A percentile compares a stretch with the other conserved stretches of the same genome.
These are phyloP conservation scores for Nannochloropsis granulata DNA, from an alignment of 108 stramenopile species.

Conservation along the genomic window DNA sequence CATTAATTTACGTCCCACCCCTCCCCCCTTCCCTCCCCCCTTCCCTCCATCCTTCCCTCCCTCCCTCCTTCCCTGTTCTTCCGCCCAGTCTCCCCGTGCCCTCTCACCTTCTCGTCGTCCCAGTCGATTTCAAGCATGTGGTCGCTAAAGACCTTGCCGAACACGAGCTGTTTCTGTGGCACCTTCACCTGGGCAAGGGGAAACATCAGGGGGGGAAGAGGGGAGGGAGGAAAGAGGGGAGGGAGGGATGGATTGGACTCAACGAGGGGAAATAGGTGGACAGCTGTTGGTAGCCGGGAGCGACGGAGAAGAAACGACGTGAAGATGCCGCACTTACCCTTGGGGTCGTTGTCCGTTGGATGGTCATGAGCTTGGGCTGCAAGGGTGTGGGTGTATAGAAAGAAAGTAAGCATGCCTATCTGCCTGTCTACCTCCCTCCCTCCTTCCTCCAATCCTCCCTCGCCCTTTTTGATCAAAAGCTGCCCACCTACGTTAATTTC, in stretches of 20 bases:
- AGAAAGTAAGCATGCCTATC: neutral
- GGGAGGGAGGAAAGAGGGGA: neutral
- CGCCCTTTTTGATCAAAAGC: neutral
- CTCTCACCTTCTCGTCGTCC: slow-evolving; percentile 22
- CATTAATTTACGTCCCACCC: too few species aligned
- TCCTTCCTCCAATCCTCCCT: neutral
- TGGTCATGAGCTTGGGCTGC: slow-evolving; percentile 21
- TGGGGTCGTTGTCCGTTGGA: slow-evolving; percentile 17
- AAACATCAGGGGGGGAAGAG: neutral
- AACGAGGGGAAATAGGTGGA: too few species aligned
- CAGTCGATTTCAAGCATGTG: slow-evolving; percentile 83
- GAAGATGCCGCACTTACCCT: slow-evolving; percentile 6
- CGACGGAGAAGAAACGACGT: too few species aligned
- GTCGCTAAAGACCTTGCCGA: slow-evolving; percentile 49
- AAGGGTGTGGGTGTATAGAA: neutral
- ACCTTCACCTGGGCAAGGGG: neutral
- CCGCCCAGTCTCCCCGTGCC: neutral
- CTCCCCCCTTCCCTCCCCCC: neutral
- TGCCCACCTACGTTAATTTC: neutral
- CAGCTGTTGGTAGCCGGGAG: too few species aligned
- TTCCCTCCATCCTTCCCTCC: neutral
- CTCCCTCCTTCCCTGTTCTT: neutral
- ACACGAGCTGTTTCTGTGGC: slow-evolving; percentile 28
- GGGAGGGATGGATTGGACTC: too few species aligned
- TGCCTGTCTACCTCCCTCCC: neutral